A percentile compares a stretch with the other conserved stretches of the same genome.
Conservation (phyloP, 2,329 filamentous ascomycete genomes). For the Orbilia blumenaviensis region DNA sequence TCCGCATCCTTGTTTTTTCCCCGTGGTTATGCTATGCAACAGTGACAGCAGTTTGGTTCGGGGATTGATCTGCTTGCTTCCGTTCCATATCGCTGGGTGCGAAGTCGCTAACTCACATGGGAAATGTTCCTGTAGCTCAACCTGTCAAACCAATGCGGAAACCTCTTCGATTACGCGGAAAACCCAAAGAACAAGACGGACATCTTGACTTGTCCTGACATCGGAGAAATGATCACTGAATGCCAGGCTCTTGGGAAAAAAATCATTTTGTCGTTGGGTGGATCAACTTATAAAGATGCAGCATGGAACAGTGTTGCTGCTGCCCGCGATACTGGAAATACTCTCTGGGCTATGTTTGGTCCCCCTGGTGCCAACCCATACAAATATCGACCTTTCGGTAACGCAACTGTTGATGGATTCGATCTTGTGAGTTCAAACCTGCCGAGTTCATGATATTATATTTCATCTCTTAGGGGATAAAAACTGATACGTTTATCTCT, state of each 20-base stretch:
- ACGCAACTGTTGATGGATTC: conserved; percentile 75
- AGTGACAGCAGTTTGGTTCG: not conserved
- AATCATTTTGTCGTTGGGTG: conserved; percentile 76
- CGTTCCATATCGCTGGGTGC: not conserved
- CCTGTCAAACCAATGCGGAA: conserved; percentile 46
- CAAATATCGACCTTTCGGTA: conserved; percentile 72
- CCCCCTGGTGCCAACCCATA: conserved; percentile 59
- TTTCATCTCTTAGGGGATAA: no score
- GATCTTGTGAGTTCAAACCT: conserved; percentile 65
- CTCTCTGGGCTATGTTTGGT: conserved; percentile 77
- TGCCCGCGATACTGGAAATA: conserved; percentile 69
- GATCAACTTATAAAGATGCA: conserved; percentile 72
- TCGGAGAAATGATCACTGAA: conserved; percentile 56
- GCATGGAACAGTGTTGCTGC: conserved; percentile 61
- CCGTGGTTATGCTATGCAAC: not conserved
- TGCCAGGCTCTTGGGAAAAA: conserved; percentile 75
- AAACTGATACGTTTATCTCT: not conserved
- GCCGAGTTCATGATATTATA: no score
- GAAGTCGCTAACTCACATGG: conserved; percentile 10
- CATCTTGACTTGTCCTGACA: conserved; percentile 33
- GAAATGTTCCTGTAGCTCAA: conserved; percentile 27
- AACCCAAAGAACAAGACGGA: conserved; percentile 36
- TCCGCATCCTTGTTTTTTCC: not conserved
- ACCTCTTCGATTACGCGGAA: conserved; percentile 8
- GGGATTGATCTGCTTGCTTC: conserved; percentile 10